phyloP scores from a whole-genome alignment of 495 filamentous ascomycete species.

The Halenospora varia region DNA sequence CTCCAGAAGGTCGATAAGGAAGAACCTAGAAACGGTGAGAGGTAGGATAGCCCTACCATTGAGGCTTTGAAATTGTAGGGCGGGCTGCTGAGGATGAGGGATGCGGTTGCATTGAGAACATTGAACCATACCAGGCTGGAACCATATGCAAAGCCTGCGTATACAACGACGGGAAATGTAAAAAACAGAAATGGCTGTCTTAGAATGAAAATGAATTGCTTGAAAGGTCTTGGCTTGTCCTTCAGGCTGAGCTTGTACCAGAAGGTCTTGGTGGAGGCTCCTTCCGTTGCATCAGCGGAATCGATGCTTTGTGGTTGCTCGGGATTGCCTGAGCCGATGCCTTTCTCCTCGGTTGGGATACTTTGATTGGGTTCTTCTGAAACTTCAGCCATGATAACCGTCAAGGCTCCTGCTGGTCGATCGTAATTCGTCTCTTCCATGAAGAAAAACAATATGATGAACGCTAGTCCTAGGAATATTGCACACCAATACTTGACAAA shows the following conservation, averaged over 20 bases:
- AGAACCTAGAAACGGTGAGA: constrained; percentile 52
- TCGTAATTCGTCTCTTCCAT: constrained; percentile 44
- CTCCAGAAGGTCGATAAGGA: neutral
- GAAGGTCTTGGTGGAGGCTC: constrained; percentile 37
- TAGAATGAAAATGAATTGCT: constrained; percentile 35
- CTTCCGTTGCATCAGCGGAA: neutral
- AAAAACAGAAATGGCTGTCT: constrained; percentile 30
- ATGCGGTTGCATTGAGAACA: constrained; percentile 61
- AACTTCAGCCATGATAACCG: neutral
- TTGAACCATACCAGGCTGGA: constrained; percentile 63
- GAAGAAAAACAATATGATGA: constrained; percentile 33
- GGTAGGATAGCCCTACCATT: constrained; percentile 59
- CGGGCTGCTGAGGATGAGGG: constrained; percentile 49
- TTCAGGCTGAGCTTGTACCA: constrained; percentile 50
- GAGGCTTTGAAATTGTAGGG: constrained; percentile 57
- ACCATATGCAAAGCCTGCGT: constrained; percentile 63
- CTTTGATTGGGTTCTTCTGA: neutral
- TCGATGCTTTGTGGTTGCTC: neutral
- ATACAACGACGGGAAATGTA: constrained; percentile 62
- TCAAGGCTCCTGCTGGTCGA: neutral
- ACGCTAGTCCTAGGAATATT: constrained; percentile 39
- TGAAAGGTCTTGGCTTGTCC: constrained; percentile 45
- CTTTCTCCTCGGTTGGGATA: neutral
- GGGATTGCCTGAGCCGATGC: neutral
- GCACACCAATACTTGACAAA: constrained; percentile 45